Evolutionary conservation across 345 rosid species (phyloP), one percentile per base, ranked within the genome.

Genomic region (Eutrema japonicum): DNA sequence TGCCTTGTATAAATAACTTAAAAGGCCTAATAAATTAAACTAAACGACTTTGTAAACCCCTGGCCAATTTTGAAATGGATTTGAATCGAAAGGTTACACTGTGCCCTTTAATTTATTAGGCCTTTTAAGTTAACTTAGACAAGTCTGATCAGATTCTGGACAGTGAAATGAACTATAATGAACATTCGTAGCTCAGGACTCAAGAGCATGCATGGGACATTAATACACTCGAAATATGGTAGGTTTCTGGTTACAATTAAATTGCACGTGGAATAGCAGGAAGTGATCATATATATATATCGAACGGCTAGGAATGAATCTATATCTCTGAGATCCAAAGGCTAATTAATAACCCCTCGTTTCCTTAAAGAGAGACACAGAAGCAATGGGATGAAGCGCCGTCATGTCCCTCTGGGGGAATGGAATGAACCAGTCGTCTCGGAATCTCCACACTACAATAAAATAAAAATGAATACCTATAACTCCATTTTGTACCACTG

Each of bases 341-440:
- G 57, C 66, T 47, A 33, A 65, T 18, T 18, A 18, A 18, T 18
- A 47, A 29, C 48, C 8, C 40, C 9, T 66, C 61, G 67, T 66
- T 74, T 74, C 61, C 72, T 66, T 74, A 66, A 48, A 48, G 72
- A 66, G 54, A 57, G 59, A 74, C 72, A 60, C 43, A 14, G 38
- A 74, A 47, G 72, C 66, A 38, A 74, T 74, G 72, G 78, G 72
- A 48, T 33, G 66, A 66, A 29, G 66, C 60, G 58, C 54, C 32
- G 37, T 53, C 66, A 1, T 74, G 78, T 66, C 54, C 7, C 72
- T 46, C 0, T 16, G 18, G 58, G 51, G 72, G 53, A 59, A 41
- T 66, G 72, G 53, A 59, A 41, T 66, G 72, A 37, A 70, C 29
- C 57, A 30, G 36, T 70, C 57, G 57, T 49, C 66, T 70, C 65